A percentile compares a stretch with the other conserved stretches of the same genome.
phyloP scores from a whole-genome alignment of 2,329 filamentous ascomycete species.

The Talaromyces sp. region DNA sequence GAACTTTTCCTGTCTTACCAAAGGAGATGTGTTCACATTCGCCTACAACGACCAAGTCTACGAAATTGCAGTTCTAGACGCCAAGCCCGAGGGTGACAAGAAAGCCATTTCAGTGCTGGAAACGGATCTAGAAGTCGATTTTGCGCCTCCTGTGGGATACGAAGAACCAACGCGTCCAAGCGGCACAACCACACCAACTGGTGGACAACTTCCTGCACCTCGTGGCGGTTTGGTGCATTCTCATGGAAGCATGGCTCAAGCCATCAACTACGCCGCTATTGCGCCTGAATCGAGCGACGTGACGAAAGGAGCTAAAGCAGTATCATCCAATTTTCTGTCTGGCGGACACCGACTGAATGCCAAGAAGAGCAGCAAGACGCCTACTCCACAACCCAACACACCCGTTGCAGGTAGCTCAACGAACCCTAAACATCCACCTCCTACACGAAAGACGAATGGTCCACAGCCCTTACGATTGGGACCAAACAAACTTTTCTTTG shows the following conservation, averaged over 20 bases:
- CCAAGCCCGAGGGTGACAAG: conserved; percentile 76
- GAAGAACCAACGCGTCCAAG: conserved; percentile 70
- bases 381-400: conserved; percentile 67
- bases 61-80: conserved; percentile 87
- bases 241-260: conserved; percentile 91
- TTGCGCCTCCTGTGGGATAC: conserved; percentile 89
- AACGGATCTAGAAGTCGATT: conserved; percentile 94
- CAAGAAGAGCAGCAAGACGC: conserved; percentile 73
- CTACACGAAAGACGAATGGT: conserved; percentile 59
- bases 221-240: conserved; percentile 70
- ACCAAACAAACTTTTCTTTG: conserved; percentile 91
- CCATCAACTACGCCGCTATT: conserved; percentile 94
- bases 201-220: conserved; percentile 54
- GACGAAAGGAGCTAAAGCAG: conserved; percentile 56
- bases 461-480: conserved; percentile 80
- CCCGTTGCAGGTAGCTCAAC: conserved; percentile 57
- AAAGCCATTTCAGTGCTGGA: conserved; percentile 90
- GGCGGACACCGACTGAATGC: conserved; percentile 75
- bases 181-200: conserved; percentile 82
- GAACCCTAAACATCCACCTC: conserved; percentile 41
- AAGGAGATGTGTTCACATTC: conserved; percentile 93
- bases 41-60: conserved; percentile 93
- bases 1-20: conserved; percentile 89
- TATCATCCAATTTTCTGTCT: conserved; percentile 71
- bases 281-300: conserved; percentile 68